These are phyloP conservation scores for Ophiostoma montium DNA, from an alignment of 2,329 filamentous ascomycete species.

Conservation along the genomic window DNA sequence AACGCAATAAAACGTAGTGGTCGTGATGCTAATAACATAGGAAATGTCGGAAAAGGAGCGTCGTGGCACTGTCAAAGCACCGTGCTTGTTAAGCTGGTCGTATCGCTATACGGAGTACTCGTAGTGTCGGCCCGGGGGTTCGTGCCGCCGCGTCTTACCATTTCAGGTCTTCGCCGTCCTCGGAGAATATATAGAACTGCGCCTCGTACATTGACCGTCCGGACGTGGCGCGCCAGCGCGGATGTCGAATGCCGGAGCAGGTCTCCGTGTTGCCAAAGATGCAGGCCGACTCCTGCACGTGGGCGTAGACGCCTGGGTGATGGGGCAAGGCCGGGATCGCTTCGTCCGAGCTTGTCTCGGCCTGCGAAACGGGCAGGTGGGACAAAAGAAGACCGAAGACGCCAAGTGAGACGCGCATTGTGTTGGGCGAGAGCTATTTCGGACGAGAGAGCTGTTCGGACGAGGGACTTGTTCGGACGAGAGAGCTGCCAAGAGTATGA, in stretches of 20 bases:
- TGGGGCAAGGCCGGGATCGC: too few relatives aligned
- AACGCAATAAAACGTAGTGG: neutral
- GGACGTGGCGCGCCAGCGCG: neutral
- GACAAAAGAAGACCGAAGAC: neutral
- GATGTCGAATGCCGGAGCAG: constrained; percentile 8
- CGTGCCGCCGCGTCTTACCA: neutral
- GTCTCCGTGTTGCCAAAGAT: constrained; percentile 11
- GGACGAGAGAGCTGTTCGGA: too few relatives aligned
- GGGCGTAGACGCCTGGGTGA: neutral
- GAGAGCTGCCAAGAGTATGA: too few relatives aligned
- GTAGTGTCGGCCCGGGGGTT: neutral
- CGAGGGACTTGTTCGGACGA: too few relatives aligned
- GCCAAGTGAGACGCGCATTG: neutral
- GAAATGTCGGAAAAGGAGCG: neutral
- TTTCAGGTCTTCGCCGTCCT: neutral
- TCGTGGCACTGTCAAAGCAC: neutral
- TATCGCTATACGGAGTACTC: too few relatives aligned
- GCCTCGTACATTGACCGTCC: neutral
- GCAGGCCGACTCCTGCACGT: neutral
- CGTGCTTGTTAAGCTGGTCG: neutral
- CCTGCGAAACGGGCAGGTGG: neutral
- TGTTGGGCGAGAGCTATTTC: too few relatives aligned
- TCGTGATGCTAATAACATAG: neutral
- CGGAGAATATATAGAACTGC: neutral
- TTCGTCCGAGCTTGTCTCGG: neutral